Evolutionary conservation across 768 basidiomycete genomes (phyloP), one percentile per base, ranked within the genome.

Genomic region (Filobasidium floriforme): DNA sequence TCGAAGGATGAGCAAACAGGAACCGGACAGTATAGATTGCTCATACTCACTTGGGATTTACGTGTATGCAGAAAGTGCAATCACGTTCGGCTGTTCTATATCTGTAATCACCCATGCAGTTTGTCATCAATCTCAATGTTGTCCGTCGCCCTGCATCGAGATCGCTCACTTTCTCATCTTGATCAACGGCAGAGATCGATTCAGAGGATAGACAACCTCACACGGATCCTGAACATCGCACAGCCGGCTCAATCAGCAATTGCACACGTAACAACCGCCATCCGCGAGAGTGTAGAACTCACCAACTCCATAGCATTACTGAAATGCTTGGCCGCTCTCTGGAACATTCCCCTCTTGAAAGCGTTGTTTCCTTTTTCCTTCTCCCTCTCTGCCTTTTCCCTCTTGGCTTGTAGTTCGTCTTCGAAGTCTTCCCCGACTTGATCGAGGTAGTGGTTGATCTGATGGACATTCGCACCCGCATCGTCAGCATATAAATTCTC

Each of bases 131-230:
- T n/a, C 32, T 37, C 32, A 9, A n/a, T n/a, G 32, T 37, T 37
- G 32, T 37, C 32, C 32, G 4, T 9, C 32, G 32, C 3, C 9
- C 32, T 9, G 32, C 32, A 9, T 37, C 32, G 32, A 37, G 9
- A 37, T 3, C 32, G 32, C 90, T 81, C 82, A 92, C 92, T 93
- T 94, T 84, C 86, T 87, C 81, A 94, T 84, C 83, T 92, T 93
- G 83, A 81, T 92, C 92, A 37, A 91, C 89, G 40, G 89, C 88
- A 52, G 24, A 3, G 91, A 89, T 54, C 93, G 85, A 75, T 97
- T 97, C 46, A 68, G 44, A 41, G 62, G 62, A 59, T 68, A 68
- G 7, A 68, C 67, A 12, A 54, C 32, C 44, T 62, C 52, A 18
- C 59, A 62, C 32, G 67, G 67, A 49, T 68, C 67, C 67, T 68